Base-by-base conservation (phyloP, 2,329 filamentous ascomycete genomes). In the Xenoacremonium recifei region DNA sequence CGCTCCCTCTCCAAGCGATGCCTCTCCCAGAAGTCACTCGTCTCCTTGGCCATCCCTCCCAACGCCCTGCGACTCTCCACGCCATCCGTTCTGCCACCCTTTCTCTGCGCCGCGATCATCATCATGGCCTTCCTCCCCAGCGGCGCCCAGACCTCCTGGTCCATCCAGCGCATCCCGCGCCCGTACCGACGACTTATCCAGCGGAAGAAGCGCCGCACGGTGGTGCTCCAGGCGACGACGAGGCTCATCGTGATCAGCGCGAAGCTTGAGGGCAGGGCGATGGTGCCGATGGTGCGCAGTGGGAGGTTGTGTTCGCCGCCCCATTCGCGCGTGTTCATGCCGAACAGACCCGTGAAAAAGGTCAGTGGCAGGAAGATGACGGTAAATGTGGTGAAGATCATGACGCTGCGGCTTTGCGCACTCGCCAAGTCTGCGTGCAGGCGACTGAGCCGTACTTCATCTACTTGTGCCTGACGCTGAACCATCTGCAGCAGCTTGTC, bases 401-500 rank as follows among this genome's bases (percentile, higher is more conserved):
- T 80, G 43, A 84, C 75, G 13, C 79, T 79, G 18, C 79, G 69
- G 41, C 78, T 81, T 59, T 84, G 80, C 7, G 75, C 73, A 44
- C 76, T 78, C 0, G 81, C 80, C 0, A 83, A 72, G 49, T 84
- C 79, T 2, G 80, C 79, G 50, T 84, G 78, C 41, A 82, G 66
- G 2, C 82, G 69, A 18, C 79, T 80, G 60, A 82, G 75, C 18
- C 79, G 75, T 7, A 82, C 79, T 57, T 85, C 81, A 53, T 84
- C 80, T 2, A 85, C 79, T 53, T 84, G 81, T 0, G 80, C 80
- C 53, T 84, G 80, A 13, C 81, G 78, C 55, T 84, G 80, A 30
- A 82, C 80, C 71, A 85, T 81, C 58, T 84, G 79, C 11, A 84
- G 74, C 5, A 85, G 70, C 48, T 82, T 82, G 51, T 83, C 79